Conservation (phyloP, 768 basidiomycete genomes). For the Sarcomyxa edulis region DNA sequence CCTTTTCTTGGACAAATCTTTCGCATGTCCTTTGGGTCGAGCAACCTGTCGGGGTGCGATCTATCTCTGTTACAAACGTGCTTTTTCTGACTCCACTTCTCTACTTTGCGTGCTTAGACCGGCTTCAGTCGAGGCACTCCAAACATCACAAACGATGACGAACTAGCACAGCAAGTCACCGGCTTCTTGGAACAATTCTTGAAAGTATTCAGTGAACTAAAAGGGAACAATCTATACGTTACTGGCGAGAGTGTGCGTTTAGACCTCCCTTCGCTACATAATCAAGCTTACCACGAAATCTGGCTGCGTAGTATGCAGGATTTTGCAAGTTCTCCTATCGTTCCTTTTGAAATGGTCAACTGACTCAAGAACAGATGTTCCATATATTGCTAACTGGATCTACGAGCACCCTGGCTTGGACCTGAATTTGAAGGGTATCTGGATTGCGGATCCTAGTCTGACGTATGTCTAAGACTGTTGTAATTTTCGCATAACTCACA, state of each 20-base stretch:
- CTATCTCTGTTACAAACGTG: constrained; percentile 2
- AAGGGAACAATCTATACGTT: constrained; percentile 62
- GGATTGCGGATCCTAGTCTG: constrained; percentile 49
- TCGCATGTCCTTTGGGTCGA: constrained; percentile 66
- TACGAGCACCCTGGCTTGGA: constrained; percentile 60
- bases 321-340: constrained; percentile 41
- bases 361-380: constrained; percentile 21
- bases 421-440: constrained; percentile 52
- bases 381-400: constrained; percentile 66
- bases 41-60: constrained; percentile 65
- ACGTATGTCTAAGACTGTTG: too few relatives aligned
- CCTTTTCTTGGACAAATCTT: constrained; percentile 67
- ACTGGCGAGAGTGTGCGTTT: constrained; percentile 61
- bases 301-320: constrained; percentile 56
- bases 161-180: constrained; percentile 44
- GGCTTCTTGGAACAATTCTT: constrained; percentile 64
- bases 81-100: neutral
- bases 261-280: neutral
- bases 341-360: neutral
- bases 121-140: constrained; percentile 68
- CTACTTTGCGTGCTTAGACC: constrained; percentile 30
- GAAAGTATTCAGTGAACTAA: constrained; percentile 58
- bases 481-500: too few relatives aligned
- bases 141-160: constrained; percentile 53
- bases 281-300: neutral